Base-by-base conservation (phyloP, 371 early-diverging fungal species). In the Mucor plumbeus region DNA sequence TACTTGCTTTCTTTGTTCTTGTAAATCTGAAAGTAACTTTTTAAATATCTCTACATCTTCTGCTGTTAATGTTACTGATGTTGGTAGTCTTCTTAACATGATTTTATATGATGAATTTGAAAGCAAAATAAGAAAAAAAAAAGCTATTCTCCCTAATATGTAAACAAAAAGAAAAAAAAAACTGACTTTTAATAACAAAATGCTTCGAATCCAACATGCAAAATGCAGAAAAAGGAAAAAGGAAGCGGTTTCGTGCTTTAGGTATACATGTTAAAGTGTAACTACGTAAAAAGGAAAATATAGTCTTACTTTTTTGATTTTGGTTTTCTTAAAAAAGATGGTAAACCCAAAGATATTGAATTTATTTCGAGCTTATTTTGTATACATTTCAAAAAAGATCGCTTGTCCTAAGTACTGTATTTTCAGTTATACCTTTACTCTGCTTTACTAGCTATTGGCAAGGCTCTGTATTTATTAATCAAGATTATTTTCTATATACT, bases 41-140 rank as follows among this genome's bases (percentile, higher is more conserved):
- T 70, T 65, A 31, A 70, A 65, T 9, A 33, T n/a, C 21, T 65
- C 66, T 19, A 70, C 19, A 31, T 70, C 70, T 19, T 26, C 35
- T 5, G 66, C 34, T 34, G 61, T 53, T 34, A 70, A 41, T 34
- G 62, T 53, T 1, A 62, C 59, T n/a, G 70, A 44, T 10, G 70
- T 70, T 0, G 62, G 66, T 21, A 56, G 40, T 31, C 62, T 55
- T 35, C 58, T 48, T 26, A 70, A 38, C 70, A 70, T 26, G 26
- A 26, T 70, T 47, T 15, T 19, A 26, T 26, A 26, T 3, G 3
- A 26, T 26, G 26, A 26, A 26, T 26, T 26, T 26, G 26, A 26
- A 26, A 26, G 26, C 26, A 26, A 26, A 26, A 26, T 26, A 26
- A 26, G 26, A 26, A 26, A 26, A 3, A 26, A 3, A 26, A 26